phyloP scores from a whole-genome alignment of 108 stramenopile genomes.

The Chaetoceros muelleri region DNA sequence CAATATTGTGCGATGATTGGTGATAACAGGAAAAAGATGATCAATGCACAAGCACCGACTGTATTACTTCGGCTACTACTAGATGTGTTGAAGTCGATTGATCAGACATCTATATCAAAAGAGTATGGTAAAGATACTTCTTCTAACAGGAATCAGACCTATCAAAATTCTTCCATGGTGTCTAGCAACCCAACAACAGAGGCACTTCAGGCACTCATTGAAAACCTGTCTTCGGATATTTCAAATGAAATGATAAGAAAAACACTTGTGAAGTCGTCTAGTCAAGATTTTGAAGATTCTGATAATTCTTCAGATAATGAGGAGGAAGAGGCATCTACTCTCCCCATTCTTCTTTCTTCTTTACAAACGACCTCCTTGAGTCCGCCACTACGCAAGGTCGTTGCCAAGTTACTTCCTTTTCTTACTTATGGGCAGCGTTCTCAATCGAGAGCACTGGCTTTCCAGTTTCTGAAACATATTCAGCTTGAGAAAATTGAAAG shows the following conservation, averaged over 20 bases:
- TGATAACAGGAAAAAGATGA: conserved; percentile 52
- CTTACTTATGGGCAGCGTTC: conserved; percentile 67
- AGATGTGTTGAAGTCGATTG: conserved; percentile 68
- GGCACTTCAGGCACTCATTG: conserved; percentile 65
- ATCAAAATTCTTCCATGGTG: conserved; percentile 3
- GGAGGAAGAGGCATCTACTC: conserved; percentile 29
- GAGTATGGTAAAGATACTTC: too few species aligned
- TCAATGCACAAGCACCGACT: conserved; percentile 70
- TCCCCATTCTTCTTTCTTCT: conserved; percentile 54
- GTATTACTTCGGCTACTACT: conserved; percentile 56
- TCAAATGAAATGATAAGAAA: conserved; percentile 26
- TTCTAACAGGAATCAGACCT: conserved; percentile 1
- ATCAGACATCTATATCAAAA: conserved; percentile 26
- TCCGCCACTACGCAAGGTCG: conserved; percentile 63
- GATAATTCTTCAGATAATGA: conserved; percentile 1
- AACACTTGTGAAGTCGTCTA: conserved; percentile 13
- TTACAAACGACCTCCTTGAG: conserved; percentile 54
- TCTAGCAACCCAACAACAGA: conserved; percentile 45
- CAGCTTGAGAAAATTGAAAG: conserved; percentile 27
- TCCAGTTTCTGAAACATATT: conserved; percentile 48
- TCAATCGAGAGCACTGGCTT: conserved; percentile 53
- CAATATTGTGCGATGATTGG: conserved; percentile 52
- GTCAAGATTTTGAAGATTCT: neutral
- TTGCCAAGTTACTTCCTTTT: conserved; percentile 75
- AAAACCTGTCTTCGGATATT: conserved; percentile 69